A percentile compares a stretch with the other conserved stretches of the same genome.
These are phyloP conservation scores for Tulasnella sp. DNA, from an alignment of 768 basidiomycete species.

Conservation along the genomic window DNA sequence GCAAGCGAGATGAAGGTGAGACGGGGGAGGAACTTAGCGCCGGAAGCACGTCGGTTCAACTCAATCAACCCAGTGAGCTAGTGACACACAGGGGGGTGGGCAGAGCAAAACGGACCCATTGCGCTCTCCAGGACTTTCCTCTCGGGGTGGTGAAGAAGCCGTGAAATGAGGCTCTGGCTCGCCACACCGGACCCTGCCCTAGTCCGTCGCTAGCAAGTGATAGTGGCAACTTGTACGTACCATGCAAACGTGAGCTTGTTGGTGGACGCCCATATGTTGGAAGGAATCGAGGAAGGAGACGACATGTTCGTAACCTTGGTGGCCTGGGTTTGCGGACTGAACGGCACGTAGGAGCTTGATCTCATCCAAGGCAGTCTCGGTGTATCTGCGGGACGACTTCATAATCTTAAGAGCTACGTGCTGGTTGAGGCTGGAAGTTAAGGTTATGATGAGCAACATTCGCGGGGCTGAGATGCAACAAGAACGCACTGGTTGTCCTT, in stretches of 20 bases:
- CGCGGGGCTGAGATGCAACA: neutral
- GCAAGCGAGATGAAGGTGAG: constrained; percentile 4
- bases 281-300: constrained; percentile 90
- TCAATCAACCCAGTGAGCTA: neutral
- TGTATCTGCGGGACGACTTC: constrained; percentile 89
- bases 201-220: too few relatives aligned
- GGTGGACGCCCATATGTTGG: constrained; percentile 41
- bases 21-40: neutral
- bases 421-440: neutral
- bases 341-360: constrained; percentile 60
- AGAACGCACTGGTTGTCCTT: constrained; percentile 44
- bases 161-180: too few relatives aligned
- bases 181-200: too few relatives aligned
- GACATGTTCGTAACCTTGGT: constrained; percentile 67
- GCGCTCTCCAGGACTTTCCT: too few relatives aligned
- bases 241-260: constrained; percentile 16
- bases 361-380: constrained; percentile 93
- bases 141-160: too few relatives aligned
- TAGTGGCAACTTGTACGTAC: neutral
- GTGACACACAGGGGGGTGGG: too few relatives aligned
- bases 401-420: constrained; percentile 92
- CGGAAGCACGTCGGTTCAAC: constrained; percentile 1
- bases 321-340: constrained; percentile 42
- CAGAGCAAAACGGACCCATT: too few relatives aligned
- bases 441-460: neutral